Evolutionary conservation across 2,329 filamentous ascomycete genomes (phyloP), one percentile per base, ranked within the genome.

Genomic region (Aspergillus quadrilineatus): DNA sequence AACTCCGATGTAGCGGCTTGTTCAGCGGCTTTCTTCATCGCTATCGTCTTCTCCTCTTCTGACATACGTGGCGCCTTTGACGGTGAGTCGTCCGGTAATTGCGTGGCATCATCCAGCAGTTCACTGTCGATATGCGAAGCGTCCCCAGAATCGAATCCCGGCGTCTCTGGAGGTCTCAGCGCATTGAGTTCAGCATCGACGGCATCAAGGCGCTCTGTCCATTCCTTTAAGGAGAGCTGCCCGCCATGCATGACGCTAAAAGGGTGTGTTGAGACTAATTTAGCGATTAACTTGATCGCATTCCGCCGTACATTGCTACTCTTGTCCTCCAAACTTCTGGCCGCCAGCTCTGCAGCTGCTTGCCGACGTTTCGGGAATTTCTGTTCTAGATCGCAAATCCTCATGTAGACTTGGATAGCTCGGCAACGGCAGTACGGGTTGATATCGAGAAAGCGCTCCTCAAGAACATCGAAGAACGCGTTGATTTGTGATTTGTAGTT

Each of bases 291-390:
- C 74, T 96, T 97, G 71, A 99, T 94, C 2, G 94, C 92, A 71
- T 97, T 97, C 57, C 92, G 85, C 60, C 94, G 85, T 32, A 99
- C 94, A 67, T 97, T 96, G 75, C 94, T 99, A 77, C 93, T 97
- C 80, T 96, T 97, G 77, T 99, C 95, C 73, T 97, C 90, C 2
- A 99, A 80, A 72, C 93, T 97, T 65, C 90, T 85, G 55, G 89
- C 87, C 1, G 94, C 92, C 28, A 97, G 80, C 70, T 97, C 91
- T 1, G 93, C 89, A 4, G 89, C 93, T 68, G 84, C 89, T 72
- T 97, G 92, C 58, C 94, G 83, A 54, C 92, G 84, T 76, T 97
- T 97, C 37, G 92, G 91, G 67, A 95, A 97, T 71, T 97, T 97
- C 62, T 93, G 90, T 46, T 96, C 91, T n/a, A 97, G 81, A 56